Evolutionary conservation across 73 alveolate species (phyloP).

Genomic region (Stentor coeruleus): DNA sequence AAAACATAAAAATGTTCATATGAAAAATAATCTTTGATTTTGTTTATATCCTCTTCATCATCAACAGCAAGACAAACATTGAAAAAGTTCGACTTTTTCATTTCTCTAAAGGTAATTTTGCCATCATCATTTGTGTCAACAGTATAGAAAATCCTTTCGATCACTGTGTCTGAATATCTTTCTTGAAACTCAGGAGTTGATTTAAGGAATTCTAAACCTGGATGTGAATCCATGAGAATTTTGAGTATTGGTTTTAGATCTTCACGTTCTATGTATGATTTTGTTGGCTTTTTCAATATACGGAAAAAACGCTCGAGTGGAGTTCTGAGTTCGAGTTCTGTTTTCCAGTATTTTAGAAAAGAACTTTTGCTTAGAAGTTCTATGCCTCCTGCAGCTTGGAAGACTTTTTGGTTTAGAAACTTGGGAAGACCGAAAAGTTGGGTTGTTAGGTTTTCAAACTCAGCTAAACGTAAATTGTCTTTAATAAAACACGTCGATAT

Average conservation of each 20-base stretch:
- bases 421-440: constrained; percentile 81
- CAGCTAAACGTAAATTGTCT: constrained; percentile 51
- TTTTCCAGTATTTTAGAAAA: constrained; percentile 74
- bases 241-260: constrained; percentile 92
- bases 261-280: constrained; percentile 62
- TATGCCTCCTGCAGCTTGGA: constrained; percentile 64
- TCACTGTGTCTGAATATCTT: constrained; percentile 95
- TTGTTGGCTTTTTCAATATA: constrained; percentile 67
- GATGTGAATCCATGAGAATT: constrained; percentile 91
- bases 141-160: constrained; percentile 82
- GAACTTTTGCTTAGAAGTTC: constrained; percentile 70
- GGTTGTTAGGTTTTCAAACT: constrained; percentile 60
- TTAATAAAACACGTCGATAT: constrained; percentile 57
- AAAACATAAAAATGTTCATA: constrained; percentile 99
- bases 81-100: constrained; percentile 79
- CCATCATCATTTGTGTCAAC: constrained; percentile 92
- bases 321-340: constrained; percentile 66
- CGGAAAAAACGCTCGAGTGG: constrained; percentile 69
- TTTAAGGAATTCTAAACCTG: constrained; percentile 95
- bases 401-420: constrained; percentile 57
- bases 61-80: constrained; percentile 67
- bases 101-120: constrained; percentile 81
- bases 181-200: constrained; percentile 98
- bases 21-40: constrained; percentile 94
- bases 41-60: constrained; percentile 73